A percentile compares a stretch with the other conserved stretches of the same genome.
These are phyloP conservation scores for Collybia nuda DNA, from an alignment of 768 basidiomycete species.

Conservation along the genomic window DNA sequence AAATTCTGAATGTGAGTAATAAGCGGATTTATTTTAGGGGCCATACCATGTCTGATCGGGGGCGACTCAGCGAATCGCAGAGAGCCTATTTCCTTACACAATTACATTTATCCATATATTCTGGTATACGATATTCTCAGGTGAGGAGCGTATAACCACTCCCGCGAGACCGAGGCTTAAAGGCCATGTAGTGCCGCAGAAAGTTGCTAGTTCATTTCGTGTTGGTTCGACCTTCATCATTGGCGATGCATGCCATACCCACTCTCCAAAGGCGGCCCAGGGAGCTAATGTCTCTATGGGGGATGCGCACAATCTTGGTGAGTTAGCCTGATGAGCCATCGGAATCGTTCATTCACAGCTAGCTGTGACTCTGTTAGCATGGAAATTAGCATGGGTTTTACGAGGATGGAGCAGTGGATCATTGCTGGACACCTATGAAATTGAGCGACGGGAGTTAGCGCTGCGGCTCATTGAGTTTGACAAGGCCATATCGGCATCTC, in stretches of 20 bases:
- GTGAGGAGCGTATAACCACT: not conserved
- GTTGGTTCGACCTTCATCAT: conserved; percentile 17
- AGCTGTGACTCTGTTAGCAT: conserved; percentile 6
- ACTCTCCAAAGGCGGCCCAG: conserved; percentile 25
- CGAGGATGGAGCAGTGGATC: conserved; percentile 19
- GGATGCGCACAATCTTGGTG: conserved; percentile 21
- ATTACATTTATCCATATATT: conserved; percentile 12
- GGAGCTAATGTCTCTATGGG: conserved; percentile 23
- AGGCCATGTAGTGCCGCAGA: conserved; percentile 12
- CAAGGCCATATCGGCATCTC: conserved; percentile 12
- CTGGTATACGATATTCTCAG: conserved; percentile 18
- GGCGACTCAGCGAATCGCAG: conserved; percentile 4
- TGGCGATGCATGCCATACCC: conserved; percentile 23
- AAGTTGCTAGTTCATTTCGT: conserved; percentile 15
- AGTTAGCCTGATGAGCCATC: no score
- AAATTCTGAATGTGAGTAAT: not conserved
- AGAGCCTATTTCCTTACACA: conserved; percentile 14
- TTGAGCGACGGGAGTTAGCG: conserved; percentile 19
- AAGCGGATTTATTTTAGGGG: not conserved
- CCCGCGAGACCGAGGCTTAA: no score
- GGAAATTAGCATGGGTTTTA: conserved; percentile 22
- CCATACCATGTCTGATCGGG: not conserved
- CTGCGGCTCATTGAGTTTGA: conserved; percentile 22
- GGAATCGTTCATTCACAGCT: not conserved
- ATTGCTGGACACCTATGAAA: conserved; percentile 25